These are phyloP conservation scores for Ceratobasidium theobromae DNA, from an alignment of 1,284 basidiomycete genomes.

Conservation along the genomic window DNA sequence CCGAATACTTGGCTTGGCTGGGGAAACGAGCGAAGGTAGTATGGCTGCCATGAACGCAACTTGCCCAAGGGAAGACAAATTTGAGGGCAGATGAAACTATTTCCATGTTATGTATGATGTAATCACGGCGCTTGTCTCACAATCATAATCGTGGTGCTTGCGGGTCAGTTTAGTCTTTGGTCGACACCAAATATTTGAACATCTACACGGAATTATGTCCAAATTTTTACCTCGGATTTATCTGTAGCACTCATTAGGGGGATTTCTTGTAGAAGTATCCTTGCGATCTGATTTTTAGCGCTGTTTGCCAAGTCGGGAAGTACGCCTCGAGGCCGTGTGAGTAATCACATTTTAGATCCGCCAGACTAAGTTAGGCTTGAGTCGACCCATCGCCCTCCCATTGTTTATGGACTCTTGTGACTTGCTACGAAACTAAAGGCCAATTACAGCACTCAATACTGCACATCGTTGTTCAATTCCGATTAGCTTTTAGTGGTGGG, in stretches of 20 bases:
- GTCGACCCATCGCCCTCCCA: conserved; percentile 16
- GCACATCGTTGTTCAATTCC: neutral
- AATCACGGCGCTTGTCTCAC: neutral
- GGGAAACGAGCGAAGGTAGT: conserved; percentile 20
- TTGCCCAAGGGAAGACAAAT: too few relatives aligned
- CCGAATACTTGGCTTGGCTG: conserved; percentile 47
- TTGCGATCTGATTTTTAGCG: conserved; percentile 3
- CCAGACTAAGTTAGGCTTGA: conserved; percentile 1
- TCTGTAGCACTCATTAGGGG: neutral
- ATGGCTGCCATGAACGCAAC: conserved; percentile 9
- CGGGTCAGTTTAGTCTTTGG: neutral
- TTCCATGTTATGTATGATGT: neutral
- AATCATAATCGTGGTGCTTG: neutral
- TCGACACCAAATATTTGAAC: too few relatives aligned
- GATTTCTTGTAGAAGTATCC: neutral
- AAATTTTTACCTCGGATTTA: too few relatives aligned
- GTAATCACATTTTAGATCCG: conserved; percentile 28
- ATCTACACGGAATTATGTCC: too few relatives aligned
- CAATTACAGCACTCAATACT: neutral
- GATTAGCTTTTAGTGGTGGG: neutral
- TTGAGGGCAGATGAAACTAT: too few relatives aligned
- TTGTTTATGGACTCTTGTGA: neutral
- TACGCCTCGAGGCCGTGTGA: conserved; percentile 10
- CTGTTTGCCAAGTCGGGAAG: conserved; percentile 17
- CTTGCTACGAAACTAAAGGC: neutral